Percentiles rank a stretch among this genome's conserved stretches.
Evolutionary conservation across 768 basidiomycete genomes (phyloP).

Genomic region (Termitomyces eurrhizus): DNA sequence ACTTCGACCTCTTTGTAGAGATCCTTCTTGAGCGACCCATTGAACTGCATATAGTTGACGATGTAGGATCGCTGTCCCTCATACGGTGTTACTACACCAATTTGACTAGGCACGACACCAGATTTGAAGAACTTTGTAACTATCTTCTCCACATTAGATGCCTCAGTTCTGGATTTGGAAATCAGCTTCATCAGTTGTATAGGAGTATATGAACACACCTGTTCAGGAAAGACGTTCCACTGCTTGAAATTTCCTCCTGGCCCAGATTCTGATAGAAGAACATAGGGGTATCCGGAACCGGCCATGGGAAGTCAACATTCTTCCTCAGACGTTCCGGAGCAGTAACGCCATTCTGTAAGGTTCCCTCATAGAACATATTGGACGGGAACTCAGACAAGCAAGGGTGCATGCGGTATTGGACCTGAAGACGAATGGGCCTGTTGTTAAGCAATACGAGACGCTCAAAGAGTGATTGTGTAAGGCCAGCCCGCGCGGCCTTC

Average conservation of each 20-base stretch:
- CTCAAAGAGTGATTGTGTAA: slow-evolving; percentile 98
- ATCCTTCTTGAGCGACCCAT: slow-evolving; percentile 98
- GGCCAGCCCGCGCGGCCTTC: slow-evolving; percentile 97
- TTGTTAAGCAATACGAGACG: slow-evolving; percentile 94
- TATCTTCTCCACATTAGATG: slow-evolving; percentile 99
- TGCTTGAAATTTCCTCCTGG: slow-evolving; percentile 97
- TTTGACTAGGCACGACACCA: slow-evolving; percentile 91
- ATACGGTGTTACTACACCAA: slow-evolving; percentile 98
- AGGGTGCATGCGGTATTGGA: slow-evolving; percentile 99
- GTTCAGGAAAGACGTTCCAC: slow-evolving; percentile 98
- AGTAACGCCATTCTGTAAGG: slow-evolving; percentile 97
- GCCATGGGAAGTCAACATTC: slow-evolving; percentile 99
- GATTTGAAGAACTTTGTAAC: slow-evolving; percentile 99
- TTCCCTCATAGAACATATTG: slow-evolving; percentile 99
- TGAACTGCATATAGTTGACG: slow-evolving; percentile 99
- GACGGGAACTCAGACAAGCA: slow-evolving; percentile 99
- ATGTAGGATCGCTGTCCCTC: slow-evolving; percentile 98
- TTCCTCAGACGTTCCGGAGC: slow-evolving; percentile 96
- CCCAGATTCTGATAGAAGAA: slow-evolving; percentile 99
- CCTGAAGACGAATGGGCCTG: slow-evolving; percentile 95
- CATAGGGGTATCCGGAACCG: slow-evolving; percentile 95
- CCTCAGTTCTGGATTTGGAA: slow-evolving; percentile 72
- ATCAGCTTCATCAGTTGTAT: background rate
- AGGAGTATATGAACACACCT: slow-evolving; percentile 42
- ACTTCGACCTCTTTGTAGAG: slow-evolving; percentile 99